Evolutionary conservation across 1,284 basidiomycete species (phyloP), one percentile per base, ranked within the genome.

Genomic region (Ustilago tritici): DNA sequence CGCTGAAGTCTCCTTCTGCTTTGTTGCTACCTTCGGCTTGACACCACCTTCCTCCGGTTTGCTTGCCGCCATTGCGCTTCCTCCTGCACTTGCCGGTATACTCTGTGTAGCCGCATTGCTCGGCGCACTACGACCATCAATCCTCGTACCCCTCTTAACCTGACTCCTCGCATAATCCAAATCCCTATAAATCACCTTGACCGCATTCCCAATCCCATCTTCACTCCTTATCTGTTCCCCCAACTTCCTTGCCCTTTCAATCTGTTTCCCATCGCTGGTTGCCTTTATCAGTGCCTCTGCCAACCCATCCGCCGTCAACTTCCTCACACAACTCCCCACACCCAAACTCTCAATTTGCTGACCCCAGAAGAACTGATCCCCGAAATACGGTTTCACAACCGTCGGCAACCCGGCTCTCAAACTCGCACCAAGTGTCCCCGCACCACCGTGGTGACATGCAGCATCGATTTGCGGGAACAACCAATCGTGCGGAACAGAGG

Each of bases 321-420:
- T 94, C 75, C 93, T 90, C 46, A 98, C 91, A 61, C 92, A 91
- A 40, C 91, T 89, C 35, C 96, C 96, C 55, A 98, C 91, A 43
- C 95, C 95, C 40, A 99, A 89, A 4, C 93, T 93, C 86, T 98
- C 95, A 23, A 92, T 90, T 89, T 91, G 91, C 28, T 92, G 87
- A 95, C 93, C 94, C 94, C 95, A 98, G 87, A 98, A 98, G 87
- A 92, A 95, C 84, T 99, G 91, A 87, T 97, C 96, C 8, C 96
- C 96, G 82, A 98, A 98, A 90, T 97, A 99, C 0, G 96, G 96
- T 78, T 92, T 93, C 84, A 99, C 95, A 81, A 99, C 93, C 0
- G 95, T 98, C 1, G 96, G 95, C 70, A 95, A 92, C 8, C 95
- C 94, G 65, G 94, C 94, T 82, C 91, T 87, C n/a, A 98, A 88